These are phyloP conservation scores for Sechiopsis laciniata DNA, from an alignment of 306 rosid species.

Conservation along the genomic window DNA sequence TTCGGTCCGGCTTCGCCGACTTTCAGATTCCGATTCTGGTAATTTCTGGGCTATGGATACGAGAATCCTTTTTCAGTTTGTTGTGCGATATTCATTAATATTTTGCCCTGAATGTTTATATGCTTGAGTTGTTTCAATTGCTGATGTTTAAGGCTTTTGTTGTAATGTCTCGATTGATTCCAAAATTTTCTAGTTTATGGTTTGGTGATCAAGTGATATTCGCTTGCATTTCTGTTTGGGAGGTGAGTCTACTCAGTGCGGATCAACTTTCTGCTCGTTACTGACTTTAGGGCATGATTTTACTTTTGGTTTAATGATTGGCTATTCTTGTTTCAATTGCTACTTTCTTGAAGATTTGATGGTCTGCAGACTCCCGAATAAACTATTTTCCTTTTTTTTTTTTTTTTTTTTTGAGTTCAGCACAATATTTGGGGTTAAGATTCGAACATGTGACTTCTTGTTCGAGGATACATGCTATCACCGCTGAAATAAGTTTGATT, in stretches of 20 bases:
- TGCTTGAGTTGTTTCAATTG: neutral
- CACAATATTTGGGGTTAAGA: too few species aligned
- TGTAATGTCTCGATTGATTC: neutral
- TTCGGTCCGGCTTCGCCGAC: constrained; percentile 50
- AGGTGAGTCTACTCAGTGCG: neutral
- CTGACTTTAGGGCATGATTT: neutral
- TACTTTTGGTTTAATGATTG: neutral
- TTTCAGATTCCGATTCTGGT: constrained; percentile 64
- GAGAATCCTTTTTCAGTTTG: neutral
- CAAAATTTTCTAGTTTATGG: neutral
- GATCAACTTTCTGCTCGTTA: neutral
- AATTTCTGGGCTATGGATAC: neutral
- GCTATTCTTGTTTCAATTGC: neutral
- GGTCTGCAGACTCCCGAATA: neutral
- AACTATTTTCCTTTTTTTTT: too few species aligned
- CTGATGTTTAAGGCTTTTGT: neutral
- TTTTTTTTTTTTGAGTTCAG: too few species aligned
- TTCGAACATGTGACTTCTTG: too few species aligned
- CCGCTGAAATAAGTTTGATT: too few species aligned
- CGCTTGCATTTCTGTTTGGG: neutral
- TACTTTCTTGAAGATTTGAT: constrained; percentile 8
- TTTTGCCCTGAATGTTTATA: neutral
- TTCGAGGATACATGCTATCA: too few species aligned
- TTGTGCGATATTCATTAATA: neutral
- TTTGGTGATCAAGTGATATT: neutral